Percentiles rank a stretch among this genome's conserved stretches.
phyloP scores from a whole-genome alignment of 1,284 basidiomycete genomes.

The Ceratobasidium sp. region DNA sequence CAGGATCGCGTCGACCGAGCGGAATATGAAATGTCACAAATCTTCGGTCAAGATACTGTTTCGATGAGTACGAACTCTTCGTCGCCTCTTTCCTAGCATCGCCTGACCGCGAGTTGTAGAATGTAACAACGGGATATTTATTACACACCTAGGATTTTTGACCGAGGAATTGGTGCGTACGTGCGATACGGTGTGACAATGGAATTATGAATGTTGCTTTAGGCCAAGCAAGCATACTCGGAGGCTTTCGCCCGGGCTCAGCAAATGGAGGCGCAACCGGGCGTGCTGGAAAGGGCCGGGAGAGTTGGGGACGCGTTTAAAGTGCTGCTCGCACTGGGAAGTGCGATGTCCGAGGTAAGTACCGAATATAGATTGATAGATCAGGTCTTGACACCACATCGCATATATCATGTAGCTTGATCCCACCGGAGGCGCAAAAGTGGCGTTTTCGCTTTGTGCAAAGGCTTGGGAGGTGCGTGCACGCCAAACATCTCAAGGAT shows the following conservation, averaged over 20 bases:
- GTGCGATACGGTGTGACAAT: too few species aligned
- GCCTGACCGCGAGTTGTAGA: neutral
- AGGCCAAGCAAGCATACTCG: neutral
- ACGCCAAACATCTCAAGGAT: too few species aligned
- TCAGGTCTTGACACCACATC: neutral
- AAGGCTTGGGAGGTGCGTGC: too few species aligned
- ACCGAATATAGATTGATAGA: neutral
- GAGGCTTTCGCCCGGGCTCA: neutral
- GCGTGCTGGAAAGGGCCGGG: neutral
- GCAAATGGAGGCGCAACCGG: neutral
- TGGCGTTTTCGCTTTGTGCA: too few species aligned
- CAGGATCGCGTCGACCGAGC: neutral
- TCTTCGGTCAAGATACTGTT: neutral
- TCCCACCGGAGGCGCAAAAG: too few species aligned
- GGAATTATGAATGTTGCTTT: neutral
- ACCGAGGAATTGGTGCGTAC: neutral
- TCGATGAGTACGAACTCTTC: neutral
- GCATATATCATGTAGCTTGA: neutral
- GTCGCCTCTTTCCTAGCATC: neutral
- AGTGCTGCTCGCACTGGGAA: neutral
- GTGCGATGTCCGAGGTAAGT: neutral
- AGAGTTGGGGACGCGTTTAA: neutral
- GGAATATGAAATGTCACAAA: neutral
- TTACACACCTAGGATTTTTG: neutral
- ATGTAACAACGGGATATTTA: neutral